Conservation (phyloP, 768 basidiomycete species). For the Naganishia vishniacii region DNA sequence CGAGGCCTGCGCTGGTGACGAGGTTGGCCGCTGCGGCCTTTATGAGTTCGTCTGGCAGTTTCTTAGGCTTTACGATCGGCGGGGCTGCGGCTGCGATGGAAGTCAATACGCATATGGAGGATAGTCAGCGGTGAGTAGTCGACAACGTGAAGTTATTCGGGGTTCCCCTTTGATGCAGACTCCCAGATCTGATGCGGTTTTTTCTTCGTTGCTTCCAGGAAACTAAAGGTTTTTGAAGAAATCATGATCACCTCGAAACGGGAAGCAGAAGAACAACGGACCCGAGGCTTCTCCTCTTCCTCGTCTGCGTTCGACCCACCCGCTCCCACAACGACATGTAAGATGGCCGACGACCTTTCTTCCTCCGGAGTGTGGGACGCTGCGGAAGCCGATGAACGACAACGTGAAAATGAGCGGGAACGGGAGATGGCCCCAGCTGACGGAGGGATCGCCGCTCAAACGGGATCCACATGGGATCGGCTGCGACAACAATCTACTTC, state of each 20-base stretch:
- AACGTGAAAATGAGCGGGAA: conserved; percentile 11
- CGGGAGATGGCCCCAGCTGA: background rate
- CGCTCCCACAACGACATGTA: too few species aligned
- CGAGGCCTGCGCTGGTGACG: conserved; percentile 17
- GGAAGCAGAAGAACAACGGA: conserved; percentile 27
- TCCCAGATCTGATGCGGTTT: background rate
- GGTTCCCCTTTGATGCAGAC: background rate
- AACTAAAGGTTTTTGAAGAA: conserved; percentile 33
- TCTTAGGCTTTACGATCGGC: conserved; percentile 37
- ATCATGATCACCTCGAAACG: conserved; percentile 29
- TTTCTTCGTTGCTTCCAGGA: conserved; percentile 17
- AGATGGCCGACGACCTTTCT: background rate
- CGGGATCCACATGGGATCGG: conserved; percentile 25
- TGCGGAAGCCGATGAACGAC: conserved; percentile 12
- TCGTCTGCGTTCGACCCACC: too few species aligned
- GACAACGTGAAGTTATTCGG: background rate
- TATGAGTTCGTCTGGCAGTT: conserved; percentile 23
- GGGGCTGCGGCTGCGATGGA: conserved; percentile 34
- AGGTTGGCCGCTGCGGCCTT: conserved; percentile 14
- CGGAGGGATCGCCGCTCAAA: background rate
- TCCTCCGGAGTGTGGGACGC: conserved; percentile 11
- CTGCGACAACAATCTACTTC: background rate
- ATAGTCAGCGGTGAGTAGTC: conserved; percentile 32
- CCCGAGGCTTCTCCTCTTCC: background rate
- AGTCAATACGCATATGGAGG: conserved; percentile 35